Evolutionary conservation across 2,329 filamentous ascomycete species (phyloP).

Genomic region (Diplodia intermedia): DNA sequence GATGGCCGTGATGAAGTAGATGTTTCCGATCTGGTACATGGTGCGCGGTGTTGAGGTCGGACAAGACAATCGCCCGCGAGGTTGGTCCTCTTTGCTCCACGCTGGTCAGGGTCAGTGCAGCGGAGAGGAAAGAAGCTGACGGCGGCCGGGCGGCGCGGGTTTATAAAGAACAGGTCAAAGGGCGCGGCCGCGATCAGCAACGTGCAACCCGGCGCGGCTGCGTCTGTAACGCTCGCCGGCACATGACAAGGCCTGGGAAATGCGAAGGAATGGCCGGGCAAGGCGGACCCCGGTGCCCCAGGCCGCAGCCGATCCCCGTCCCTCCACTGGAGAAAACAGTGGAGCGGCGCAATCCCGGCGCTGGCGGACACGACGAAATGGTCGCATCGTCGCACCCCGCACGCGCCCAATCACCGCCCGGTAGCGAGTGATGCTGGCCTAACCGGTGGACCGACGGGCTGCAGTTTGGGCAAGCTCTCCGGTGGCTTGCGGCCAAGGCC

Average conservation of each 20-base stretch:
- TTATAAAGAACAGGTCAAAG: slow-evolving; percentile 25
- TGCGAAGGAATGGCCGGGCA: slow-evolving; percentile 17
- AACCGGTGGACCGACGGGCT: slow-evolving; percentile 9
- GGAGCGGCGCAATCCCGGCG: slow-evolving; percentile 22
- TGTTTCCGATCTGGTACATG: slow-evolving; percentile 57
- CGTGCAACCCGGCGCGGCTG: background rate
- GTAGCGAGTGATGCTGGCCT: slow-evolving; percentile 9
- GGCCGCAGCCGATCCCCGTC: slow-evolving; percentile 24
- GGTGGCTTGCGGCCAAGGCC: slow-evolving; percentile 24
- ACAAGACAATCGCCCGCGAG: slow-evolving; percentile 8
- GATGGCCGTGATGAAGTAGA: slow-evolving; percentile 65
- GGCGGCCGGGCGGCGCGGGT: slow-evolving; percentile 13
- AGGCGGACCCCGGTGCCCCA: slow-evolving; percentile 19
- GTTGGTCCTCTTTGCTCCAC: slow-evolving; percentile 7
- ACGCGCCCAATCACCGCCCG: slow-evolving; percentile 14
- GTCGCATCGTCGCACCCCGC: background rate
- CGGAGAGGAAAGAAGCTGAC: background rate
- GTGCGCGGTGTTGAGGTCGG: background rate
- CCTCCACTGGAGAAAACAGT: slow-evolving; percentile 26
- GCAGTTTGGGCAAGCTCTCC: slow-evolving; percentile 20
- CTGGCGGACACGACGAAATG: background rate
- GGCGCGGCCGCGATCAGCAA: slow-evolving; percentile 4
- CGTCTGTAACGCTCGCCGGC: slow-evolving; percentile 19
- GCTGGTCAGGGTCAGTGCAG: slow-evolving; percentile 22
- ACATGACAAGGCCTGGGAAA: slow-evolving; percentile 20